Percentiles rank a stretch among this genome's conserved stretches.
phyloP scores from a whole-genome alignment of 345 rosid species.

The Conringia planisiliqua region DNA sequence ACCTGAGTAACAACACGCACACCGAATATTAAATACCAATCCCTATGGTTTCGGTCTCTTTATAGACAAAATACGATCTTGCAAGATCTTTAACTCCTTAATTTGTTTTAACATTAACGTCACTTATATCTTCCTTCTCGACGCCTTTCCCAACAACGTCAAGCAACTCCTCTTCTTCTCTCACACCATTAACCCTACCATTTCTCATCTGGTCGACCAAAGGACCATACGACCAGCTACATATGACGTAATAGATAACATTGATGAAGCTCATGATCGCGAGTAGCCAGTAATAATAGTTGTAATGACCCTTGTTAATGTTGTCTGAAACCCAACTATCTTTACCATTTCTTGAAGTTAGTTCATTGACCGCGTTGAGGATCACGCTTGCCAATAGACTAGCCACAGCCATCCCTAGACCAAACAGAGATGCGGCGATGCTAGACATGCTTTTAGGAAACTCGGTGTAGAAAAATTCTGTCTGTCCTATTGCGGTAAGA shows the following conservation, averaged over 20 bases:
- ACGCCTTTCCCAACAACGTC: slow-evolving; percentile 28
- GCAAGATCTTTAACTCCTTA: slow-evolving; percentile 9
- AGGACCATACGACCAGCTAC: slow-evolving; percentile 81
- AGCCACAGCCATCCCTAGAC: slow-evolving; percentile 64
- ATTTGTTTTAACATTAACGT: slow-evolving; percentile 9
- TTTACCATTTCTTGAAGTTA: slow-evolving; percentile 44
- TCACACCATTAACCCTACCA: slow-evolving; percentile 38
- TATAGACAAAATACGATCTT: slow-evolving; percentile 13
- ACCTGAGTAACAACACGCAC: slow-evolving; percentile 18
- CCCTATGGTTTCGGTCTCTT: slow-evolving; percentile 14
- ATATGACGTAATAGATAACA: slow-evolving; percentile 53
- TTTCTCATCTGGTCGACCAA: slow-evolving; percentile 35
- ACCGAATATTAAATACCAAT: slow-evolving; percentile 3
- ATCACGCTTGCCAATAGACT: slow-evolving; percentile 59
- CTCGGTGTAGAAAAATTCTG: slow-evolving; percentile 74
- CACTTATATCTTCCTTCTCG: slow-evolving; percentile 25
- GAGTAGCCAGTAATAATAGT: slow-evolving; percentile 73
- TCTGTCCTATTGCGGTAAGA: slow-evolving; percentile 62
- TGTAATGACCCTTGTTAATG: slow-evolving; percentile 67
- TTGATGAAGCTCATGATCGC: slow-evolving; percentile 54
- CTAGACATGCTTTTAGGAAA: slow-evolving; percentile 80
- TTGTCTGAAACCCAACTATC: slow-evolving; percentile 71
- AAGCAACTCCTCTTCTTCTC: slow-evolving; percentile 39
- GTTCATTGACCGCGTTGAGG: slow-evolving; percentile 34
- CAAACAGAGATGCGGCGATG: slow-evolving; percentile 57